Evolutionary conservation across 768 basidiomycete species (phyloP).

Genomic region (Phylloporus scabripes): DNA sequence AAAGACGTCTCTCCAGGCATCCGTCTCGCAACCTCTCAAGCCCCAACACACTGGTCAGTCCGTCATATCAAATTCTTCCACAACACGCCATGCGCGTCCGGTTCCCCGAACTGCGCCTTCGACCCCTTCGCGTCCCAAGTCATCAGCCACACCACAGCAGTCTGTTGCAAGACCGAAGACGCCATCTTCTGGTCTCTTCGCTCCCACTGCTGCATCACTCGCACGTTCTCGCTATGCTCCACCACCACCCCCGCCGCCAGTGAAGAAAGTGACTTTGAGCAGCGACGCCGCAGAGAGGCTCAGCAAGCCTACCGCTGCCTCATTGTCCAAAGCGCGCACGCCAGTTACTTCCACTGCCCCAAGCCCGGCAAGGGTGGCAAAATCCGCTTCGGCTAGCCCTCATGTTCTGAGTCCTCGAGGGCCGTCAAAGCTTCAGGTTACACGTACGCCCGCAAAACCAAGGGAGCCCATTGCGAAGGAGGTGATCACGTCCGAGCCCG

Average conservation of each 20-base stretch:
- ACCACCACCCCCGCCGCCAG: slow-evolving; percentile 41
- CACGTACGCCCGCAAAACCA: slow-evolving; percentile 22
- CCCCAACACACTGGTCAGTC: slow-evolving; percentile 42
- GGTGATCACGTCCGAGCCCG: slow-evolving; percentile 12
- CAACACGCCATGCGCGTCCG: slow-evolving; percentile 22
- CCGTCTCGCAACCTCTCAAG: slow-evolving; percentile 34
- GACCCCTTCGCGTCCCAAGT: slow-evolving; percentile 35
- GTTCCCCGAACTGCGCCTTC: slow-evolving; percentile 28
- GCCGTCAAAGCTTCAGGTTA: slow-evolving; percentile 25
- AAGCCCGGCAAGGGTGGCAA: slow-evolving; percentile 24
- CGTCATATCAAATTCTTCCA: slow-evolving; percentile 29
- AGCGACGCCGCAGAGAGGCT: slow-evolving; percentile 57
- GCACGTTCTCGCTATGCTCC: slow-evolving; percentile 58
- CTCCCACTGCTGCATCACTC: slow-evolving; percentile 79
- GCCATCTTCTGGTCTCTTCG: slow-evolving; percentile 63
- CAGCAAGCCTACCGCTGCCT: slow-evolving; percentile 80
- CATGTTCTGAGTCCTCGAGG: slow-evolving; percentile 26
- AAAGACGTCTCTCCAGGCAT: slow-evolving; percentile 31
- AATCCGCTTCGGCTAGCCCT: slow-evolving; percentile 28
- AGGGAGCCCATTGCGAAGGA: slow-evolving; percentile 21
- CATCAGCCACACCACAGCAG: slow-evolving; percentile 23
- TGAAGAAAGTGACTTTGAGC: slow-evolving; percentile 51
- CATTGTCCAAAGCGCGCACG: slow-evolving; percentile 56
- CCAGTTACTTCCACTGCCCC: slow-evolving; percentile 11
- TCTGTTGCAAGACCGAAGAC: slow-evolving; percentile 46